A percentile compares a stretch with the other conserved stretches of the same genome.
These are phyloP conservation scores for Caryocar brasiliense DNA, from an alignment of 441 rosid genomes.

Conservation along the genomic window DNA sequence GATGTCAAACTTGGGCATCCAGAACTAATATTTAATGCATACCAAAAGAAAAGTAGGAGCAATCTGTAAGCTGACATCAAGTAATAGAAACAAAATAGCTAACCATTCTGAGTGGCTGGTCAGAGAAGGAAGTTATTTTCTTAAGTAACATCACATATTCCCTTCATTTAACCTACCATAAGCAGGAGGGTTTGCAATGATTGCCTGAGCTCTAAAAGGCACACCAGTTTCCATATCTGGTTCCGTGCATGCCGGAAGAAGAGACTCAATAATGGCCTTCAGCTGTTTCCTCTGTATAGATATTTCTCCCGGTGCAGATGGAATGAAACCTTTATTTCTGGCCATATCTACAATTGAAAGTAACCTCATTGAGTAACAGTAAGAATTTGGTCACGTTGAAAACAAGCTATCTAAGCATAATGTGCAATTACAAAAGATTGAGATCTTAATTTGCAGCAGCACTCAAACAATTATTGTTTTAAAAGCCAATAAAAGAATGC, in stretches of 20 bases:
- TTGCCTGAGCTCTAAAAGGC: constrained; percentile 87
- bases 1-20: background rate
- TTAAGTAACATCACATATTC: background rate
- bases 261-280: constrained; percentile 89
- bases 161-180: constrained; percentile 53
- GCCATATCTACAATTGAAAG: constrained; percentile 66
- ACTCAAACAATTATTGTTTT: background rate
- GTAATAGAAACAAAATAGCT: no score
- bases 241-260: constrained; percentile 90
- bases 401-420: no score
- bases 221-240: constrained; percentile 69
- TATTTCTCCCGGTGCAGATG: constrained; percentile 94
- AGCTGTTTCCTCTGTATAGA: constrained; percentile 75
- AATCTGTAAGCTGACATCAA: background rate
- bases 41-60: background rate
- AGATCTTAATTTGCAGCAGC: background rate
- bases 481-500: background rate
- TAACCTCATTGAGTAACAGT: background rate
- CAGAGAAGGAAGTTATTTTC: no score
- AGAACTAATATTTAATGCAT: background rate
- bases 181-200: constrained; percentile 96
- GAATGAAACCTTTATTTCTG: constrained; percentile 91
- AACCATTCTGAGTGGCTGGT: no score
- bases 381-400: background rate
- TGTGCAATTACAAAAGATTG: no score